Percentiles rank a stretch among this genome's conserved stretches.
phyloP scores from a whole-genome alignment of 768 basidiomycete genomes.

The Termitomyces sp. region DNA sequence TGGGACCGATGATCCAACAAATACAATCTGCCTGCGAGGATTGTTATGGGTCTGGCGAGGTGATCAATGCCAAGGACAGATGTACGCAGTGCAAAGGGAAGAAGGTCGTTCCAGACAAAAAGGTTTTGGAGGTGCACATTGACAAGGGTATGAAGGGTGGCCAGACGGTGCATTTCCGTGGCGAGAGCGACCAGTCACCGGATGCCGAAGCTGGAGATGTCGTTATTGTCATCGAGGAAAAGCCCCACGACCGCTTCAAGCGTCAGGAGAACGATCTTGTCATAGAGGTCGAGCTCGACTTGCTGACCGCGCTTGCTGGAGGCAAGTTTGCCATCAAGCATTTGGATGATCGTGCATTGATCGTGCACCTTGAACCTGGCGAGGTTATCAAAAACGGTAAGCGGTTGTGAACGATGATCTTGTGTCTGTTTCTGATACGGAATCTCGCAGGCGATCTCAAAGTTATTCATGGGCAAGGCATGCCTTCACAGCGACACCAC shows the following conservation, averaged over 20 bases:
- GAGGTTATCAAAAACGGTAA: conserved; percentile 92
- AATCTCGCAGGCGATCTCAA: conserved; percentile 71
- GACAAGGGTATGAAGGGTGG: conserved; percentile 98
- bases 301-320: conserved; percentile 91
- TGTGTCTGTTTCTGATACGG: neutral
- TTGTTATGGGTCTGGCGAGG: conserved; percentile 90
- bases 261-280: conserved; percentile 87
- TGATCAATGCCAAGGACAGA: conserved; percentile 90
- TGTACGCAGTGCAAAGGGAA: conserved; percentile 94
- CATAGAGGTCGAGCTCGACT: conserved; percentile 86
- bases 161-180: conserved; percentile 83
- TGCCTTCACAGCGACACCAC: conserved; percentile 98
- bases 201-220: conserved; percentile 91
- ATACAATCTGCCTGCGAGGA: conserved; percentile 95
- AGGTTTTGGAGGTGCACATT: conserved; percentile 96
- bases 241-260: conserved; percentile 84
- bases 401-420: conserved; percentile 25
- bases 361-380: conserved; percentile 83
- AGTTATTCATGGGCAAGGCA: conserved; percentile 91
- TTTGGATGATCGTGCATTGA: conserved; percentile 86
- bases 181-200: conserved; percentile 93
- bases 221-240: conserved; percentile 92
- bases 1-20: conserved; percentile 99
- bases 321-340: conserved; percentile 90
- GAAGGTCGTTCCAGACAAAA: conserved; percentile 92